A percentile compares a stretch with the other conserved stretches of the same genome.
Conservation (phyloP, 139 green algal species). For the Chlamydomonas urium region DNA sequence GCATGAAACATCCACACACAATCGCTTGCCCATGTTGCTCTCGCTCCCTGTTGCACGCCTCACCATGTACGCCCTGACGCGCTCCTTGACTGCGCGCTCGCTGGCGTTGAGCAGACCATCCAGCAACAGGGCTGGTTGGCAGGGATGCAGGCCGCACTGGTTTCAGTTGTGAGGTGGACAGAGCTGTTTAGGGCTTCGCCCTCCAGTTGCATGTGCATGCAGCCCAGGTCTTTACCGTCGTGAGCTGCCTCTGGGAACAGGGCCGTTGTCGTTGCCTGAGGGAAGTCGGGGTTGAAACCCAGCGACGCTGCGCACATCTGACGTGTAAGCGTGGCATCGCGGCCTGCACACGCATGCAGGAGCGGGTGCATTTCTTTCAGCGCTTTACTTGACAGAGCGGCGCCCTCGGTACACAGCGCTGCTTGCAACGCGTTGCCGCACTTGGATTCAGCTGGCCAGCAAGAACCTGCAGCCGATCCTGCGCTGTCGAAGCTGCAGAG, state of each 20-base stretch:
- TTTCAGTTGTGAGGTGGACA: neutral
- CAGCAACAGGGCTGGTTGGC: constrained; percentile 26
- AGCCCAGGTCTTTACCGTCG: constrained; percentile 35
- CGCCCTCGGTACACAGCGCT: no score
- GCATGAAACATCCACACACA: neutral
- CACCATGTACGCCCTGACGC: constrained; percentile 71
- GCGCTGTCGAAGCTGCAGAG: no score
- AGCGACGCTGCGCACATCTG: neutral
- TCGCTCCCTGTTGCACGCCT: neutral
- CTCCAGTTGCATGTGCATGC: neutral
- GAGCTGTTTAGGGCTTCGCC: neutral
- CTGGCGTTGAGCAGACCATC: constrained; percentile 68
- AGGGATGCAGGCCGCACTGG: neutral
- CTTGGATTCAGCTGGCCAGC: no score
- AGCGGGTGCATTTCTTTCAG: no score
- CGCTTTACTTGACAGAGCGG: no score
- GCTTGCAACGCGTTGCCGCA: no score
- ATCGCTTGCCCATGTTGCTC: neutral
- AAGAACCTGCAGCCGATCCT: no score
- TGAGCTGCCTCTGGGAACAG: constrained; percentile 59
- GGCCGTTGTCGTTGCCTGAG: constrained; percentile 55
- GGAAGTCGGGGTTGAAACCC: constrained; percentile 1
- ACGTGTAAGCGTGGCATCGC: no score
- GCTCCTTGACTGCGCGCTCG: constrained; percentile 55
- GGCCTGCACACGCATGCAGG: no score